phyloP scores from a whole-genome alignment of 805 yeast genomes.

The Komagataella populi region DNA sequence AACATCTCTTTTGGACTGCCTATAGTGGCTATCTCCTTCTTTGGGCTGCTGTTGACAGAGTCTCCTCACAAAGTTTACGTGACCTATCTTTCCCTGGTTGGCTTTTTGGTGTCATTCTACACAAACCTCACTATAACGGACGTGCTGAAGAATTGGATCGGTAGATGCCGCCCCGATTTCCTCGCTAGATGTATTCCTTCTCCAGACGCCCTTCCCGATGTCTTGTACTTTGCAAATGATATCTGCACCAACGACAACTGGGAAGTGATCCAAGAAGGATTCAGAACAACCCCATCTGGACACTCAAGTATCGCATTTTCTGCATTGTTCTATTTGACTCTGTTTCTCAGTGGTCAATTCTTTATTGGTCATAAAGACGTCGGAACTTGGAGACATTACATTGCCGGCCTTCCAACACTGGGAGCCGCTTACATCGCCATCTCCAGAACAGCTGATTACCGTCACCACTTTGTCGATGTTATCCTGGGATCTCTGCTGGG shows the following conservation, averaged over 20 bases:
- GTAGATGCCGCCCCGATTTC: constrained; percentile 88
- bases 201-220: constrained; percentile 38
- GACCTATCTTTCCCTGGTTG: constrained; percentile 51
- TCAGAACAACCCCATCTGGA: constrained; percentile 75
- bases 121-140: constrained; percentile 57
- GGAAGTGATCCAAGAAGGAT: constrained; percentile 45
- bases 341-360: constrained; percentile 62
- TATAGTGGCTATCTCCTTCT: constrained; percentile 18
- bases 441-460: constrained; percentile 80
- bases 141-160: constrained; percentile 69
- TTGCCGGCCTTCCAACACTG: constrained; percentile 41
- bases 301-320: constrained; percentile 64
- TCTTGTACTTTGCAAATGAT: constrained; percentile 45
- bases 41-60: constrained; percentile 24
- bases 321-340: constrained; percentile 45
- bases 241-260: constrained; percentile 45
- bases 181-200: constrained; percentile 72
- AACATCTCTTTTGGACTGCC: constrained; percentile 44
- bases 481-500: constrained; percentile 65
- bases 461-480: constrained; percentile 88
- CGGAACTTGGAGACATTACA: constrained; percentile 51
- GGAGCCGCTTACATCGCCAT: constrained; percentile 70
- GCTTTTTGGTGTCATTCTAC: constrained; percentile 46
- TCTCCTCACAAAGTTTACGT: constrained; percentile 43
- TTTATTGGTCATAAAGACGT: constrained; percentile 20